Conservation (phyloP, 768 basidiomycete species). For the Suillus subaureus region DNA sequence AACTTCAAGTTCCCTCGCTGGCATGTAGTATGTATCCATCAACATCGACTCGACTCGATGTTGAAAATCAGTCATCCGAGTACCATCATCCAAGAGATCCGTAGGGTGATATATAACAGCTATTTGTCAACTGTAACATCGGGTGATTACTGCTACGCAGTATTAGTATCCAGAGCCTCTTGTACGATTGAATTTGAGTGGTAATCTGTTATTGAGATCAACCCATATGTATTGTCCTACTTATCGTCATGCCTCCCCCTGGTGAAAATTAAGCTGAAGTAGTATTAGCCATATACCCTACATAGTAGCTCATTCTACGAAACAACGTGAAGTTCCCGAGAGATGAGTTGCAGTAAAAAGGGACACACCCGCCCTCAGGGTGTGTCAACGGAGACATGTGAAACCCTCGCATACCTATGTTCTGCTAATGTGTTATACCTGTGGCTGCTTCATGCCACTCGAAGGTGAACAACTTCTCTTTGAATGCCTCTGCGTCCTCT, state of each 20-base stretch:
- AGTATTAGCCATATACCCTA: neutral
- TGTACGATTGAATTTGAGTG: neutral
- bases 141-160: neutral
- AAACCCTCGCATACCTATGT: conserved; percentile 1
- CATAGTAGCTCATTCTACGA: neutral
- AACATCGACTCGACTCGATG: too few species aligned
- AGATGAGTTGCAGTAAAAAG: neutral
- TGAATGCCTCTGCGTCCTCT: neutral
- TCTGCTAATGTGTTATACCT: neutral
- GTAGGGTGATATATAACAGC: too few species aligned
- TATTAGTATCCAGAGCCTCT: neutral
- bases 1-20: too few species aligned
- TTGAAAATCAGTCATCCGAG: too few species aligned
- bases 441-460: neutral
- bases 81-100: too few species aligned
- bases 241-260: too few species aligned
- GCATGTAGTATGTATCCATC: too few species aligned
- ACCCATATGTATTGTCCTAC: neutral
- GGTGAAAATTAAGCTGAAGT: neutral
- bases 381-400: neutral
- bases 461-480: neutral
- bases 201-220: neutral
- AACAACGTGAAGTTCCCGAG: neutral
- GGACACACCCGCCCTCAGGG: neutral
- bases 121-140: neutral